Conservation (phyloP, 768 basidiomycete genomes). For the Kwoniella newhampshirensis region DNA sequence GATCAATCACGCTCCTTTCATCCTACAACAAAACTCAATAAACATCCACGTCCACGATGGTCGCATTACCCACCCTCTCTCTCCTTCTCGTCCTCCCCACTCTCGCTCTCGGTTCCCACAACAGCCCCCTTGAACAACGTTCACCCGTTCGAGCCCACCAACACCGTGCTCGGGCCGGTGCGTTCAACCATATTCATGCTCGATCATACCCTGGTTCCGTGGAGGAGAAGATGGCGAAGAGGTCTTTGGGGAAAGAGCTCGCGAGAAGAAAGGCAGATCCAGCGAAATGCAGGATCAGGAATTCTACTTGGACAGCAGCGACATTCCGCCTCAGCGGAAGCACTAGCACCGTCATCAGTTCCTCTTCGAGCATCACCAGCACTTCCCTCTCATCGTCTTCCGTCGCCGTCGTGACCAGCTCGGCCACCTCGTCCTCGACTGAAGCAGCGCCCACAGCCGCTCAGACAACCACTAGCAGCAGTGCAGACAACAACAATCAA, state of each 20-base stretch:
- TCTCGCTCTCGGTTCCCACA: slow-evolving; percentile 10
- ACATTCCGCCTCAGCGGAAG: not conserved
- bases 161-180: slow-evolving; percentile 13
- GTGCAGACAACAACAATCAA: not conserved
- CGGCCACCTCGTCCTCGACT: not conserved
- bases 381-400: not conserved
- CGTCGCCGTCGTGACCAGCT: not conserved
- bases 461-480: not conserved
- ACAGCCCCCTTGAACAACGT: slow-evolving; percentile 12
- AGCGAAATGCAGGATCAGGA: slow-evolving; percentile 12
- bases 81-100: slow-evolving; percentile 16
- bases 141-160: slow-evolving; percentile 15
- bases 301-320: not conserved
- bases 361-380: not conserved
- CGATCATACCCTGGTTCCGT: slow-evolving; percentile 9
- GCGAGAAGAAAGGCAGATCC: slow-evolving; percentile 19
- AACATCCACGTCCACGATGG: slow-evolving; percentile 9
- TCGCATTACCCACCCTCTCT: slow-evolving; percentile 10
- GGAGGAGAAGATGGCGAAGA: slow-evolving; percentile 21
- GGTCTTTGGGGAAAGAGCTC: not conserved
- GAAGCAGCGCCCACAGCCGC: not conserved
- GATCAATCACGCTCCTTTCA: slow-evolving; percentile 15
- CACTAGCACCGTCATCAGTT: not conserved
- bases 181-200: slow-evolving; percentile 1
- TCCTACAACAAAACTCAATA: not conserved